Evolutionary conservation across 1,284 basidiomycete genomes (phyloP), one percentile per base, ranked within the genome.

Genomic region (Sphaerobolus stellatus): DNA sequence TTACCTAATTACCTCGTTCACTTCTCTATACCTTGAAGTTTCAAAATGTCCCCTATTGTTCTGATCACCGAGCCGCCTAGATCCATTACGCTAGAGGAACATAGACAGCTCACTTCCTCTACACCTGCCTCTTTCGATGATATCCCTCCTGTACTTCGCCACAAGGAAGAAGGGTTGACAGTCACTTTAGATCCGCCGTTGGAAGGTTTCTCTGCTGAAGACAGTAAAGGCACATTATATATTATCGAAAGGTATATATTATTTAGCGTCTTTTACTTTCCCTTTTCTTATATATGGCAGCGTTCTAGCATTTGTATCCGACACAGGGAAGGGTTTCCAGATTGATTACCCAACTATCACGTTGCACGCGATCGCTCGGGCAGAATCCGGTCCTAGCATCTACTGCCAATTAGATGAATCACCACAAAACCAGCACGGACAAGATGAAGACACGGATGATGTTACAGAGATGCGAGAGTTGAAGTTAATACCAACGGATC

Each of bases 311-410:
- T 95, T 92, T 78, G 79, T 90, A 67, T 86, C 88, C 5, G 62
- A 76, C 4, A 75, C 81, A 0, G 83, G 83, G 24, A 74, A 75
- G 36, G 92, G 91, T 16, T 88, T 94, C 67, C 81, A 88, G 61
- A 80, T 96, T 64, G 76, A 84, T 55, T 96, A 93, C 68, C 92
- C 90, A 16, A 75, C 84, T 5, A 88, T 97, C 62, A 94, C 90
- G 1, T 80, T 97, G 2, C 94, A 97, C 63, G 94, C 94, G 18
- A 80, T 94, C 50, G 91, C 91, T 1, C 84, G 91, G 41, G 77
- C 79, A 8, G 81, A 80, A 34, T 64, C 71, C 6, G 74, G 73
- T 46, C 85, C 89, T 2, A 90, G 85, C 30, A 81, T 96, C 64
- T 96, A 96, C 71, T 95, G 92, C 66, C 94, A 97, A 65, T 78